Evolutionary conservation across 148 eudicot species (phyloP).

Genomic region (Chenopodium quinoa): DNA sequence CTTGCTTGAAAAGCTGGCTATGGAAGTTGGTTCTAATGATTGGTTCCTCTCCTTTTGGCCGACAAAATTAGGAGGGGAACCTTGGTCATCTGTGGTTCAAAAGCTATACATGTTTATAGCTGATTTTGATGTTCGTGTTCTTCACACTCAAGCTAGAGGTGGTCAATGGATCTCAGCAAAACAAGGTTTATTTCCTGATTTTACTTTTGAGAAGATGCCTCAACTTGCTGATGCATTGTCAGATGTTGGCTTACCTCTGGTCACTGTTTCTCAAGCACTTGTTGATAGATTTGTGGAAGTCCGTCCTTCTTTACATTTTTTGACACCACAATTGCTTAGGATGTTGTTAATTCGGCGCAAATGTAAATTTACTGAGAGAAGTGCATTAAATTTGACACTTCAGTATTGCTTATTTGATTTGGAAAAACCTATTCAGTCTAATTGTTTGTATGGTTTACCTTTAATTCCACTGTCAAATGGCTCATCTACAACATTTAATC

Average conservation of each 20-base stretch:
- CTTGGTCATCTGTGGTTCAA: constrained; percentile 89
- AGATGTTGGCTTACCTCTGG: constrained; percentile 76
- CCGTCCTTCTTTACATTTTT: constrained; percentile 77
- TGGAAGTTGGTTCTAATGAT: constrained; percentile 77
- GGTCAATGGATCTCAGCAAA: constrained; percentile 95
- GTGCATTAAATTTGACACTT: constrained; percentile 69
- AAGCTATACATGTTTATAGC: constrained; percentile 77
- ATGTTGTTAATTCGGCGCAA: constrained; percentile 69
- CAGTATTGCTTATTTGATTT: constrained; percentile 88
- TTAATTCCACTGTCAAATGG: constrained; percentile 90
- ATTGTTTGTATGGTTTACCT: constrained; percentile 74
- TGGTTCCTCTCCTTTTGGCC: constrained; percentile 90
- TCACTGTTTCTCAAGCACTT: constrained; percentile 54
- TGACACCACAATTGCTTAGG: constrained; percentile 86
- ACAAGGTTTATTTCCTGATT: constrained; percentile 91
- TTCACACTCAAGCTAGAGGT: constrained; percentile 86
- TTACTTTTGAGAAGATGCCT: constrained; percentile 55
- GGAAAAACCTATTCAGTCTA: constrained; percentile 47
- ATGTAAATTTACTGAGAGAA: constrained; percentile 71
- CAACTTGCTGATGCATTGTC: constrained; percentile 81
- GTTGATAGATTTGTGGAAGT: constrained; percentile 79
- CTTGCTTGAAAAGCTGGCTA: constrained; percentile 80
- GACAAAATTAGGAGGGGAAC: constrained; percentile 54
- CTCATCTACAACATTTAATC: constrained; percentile 64
- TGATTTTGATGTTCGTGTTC: constrained; percentile 73